Evolutionary conservation across 345 rosid species (phyloP), one percentile per base, ranked within the genome.

Genomic region (Populus nigra): DNA sequence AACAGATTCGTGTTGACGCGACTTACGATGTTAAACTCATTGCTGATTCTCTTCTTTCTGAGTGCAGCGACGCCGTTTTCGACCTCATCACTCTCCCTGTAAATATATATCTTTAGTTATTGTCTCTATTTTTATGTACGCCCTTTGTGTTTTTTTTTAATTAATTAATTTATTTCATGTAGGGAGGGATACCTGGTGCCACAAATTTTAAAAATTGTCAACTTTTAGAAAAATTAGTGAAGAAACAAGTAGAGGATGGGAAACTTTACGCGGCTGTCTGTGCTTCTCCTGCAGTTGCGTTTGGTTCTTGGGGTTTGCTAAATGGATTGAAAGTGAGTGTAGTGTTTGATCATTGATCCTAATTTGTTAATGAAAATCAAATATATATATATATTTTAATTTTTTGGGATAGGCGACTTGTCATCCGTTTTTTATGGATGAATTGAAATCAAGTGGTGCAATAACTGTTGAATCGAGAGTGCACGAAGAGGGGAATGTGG

Each of bases 161-260:
- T 18, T 68, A 1, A 5, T 16, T 1, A 9, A 43, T 65, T 20
- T 38, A 12, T 12, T 43, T 13, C 22, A 22, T 22, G 11, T 68
- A 95, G 98, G 99, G 98, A 78, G 99, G 99, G 63, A 85, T 93
- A 85, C 98, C 98, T 0, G 98, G 99, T 27, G 97, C 96, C 53
- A 77, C 90, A 41, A 90, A 87, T 79, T 90, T 95, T 29, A 89
- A 92, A 82, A 84, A 89, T 69, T 95, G 90, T 86, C 89, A 73
- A 68, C 77, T 77, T 66, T 72, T 96, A 68, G 98, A 93, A 83
- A 83, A 71, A 80, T 59, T 93, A 88, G 86, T 89, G 66, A 91
- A 90, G 90, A 93, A 92, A 76, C 98, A 96, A 74, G 97, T 91
- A 35, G 69, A 83, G 0, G 91, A 88, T 71, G 96, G 94, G 76